phyloP scores from a whole-genome alignment of 495 filamentous ascomycete genomes.

The Acidiella bohemica region DNA sequence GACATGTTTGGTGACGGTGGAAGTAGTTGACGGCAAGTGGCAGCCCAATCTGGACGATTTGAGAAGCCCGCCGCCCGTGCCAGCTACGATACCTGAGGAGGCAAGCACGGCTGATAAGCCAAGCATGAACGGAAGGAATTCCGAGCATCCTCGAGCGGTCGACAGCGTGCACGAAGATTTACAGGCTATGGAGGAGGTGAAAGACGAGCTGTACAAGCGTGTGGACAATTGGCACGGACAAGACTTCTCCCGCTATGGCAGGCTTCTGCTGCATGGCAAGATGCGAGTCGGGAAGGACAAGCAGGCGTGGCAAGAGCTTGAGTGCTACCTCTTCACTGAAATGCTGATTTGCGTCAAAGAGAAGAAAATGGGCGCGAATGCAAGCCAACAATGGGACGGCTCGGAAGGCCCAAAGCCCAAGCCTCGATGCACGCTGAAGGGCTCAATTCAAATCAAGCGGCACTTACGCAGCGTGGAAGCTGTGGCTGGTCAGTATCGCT shows the following conservation, averaged over 20 bases:
- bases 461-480: conserved; percentile 86
- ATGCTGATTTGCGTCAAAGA: conserved; percentile 99
- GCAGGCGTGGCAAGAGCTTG: conserved; percentile 93
- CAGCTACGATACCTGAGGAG: conserved; percentile 33
- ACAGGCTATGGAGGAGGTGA: conserved; percentile 69
- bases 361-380: conserved; percentile 52
- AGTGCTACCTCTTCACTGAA: conserved; percentile 93
- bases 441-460: conserved; percentile 96
- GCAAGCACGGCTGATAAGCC: conserved; percentile 2
- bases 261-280: conserved; percentile 79
- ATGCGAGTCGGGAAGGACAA: conserved; percentile 94
- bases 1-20: conserved; percentile 87
- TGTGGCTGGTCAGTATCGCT: conserved; percentile 33
- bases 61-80: conserved; percentile 44
- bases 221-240: conserved; percentile 98
- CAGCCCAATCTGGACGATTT: conserved; percentile 73
- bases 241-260: conserved; percentile 87
- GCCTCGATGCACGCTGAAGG: conserved; percentile 78
- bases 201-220: conserved; percentile 66
- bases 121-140: background rate
- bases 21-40: conserved; percentile 91
- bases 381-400: conserved; percentile 46
- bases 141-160: conserved; percentile 17
- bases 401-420: conserved; percentile 38
- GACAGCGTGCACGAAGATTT: conserved; percentile 34